A percentile compares a stretch with the other conserved stretches of the same genome.
Evolutionary conservation across 305 asterid genomes (phyloP).

Genomic region (Plantago coronopus): DNA sequence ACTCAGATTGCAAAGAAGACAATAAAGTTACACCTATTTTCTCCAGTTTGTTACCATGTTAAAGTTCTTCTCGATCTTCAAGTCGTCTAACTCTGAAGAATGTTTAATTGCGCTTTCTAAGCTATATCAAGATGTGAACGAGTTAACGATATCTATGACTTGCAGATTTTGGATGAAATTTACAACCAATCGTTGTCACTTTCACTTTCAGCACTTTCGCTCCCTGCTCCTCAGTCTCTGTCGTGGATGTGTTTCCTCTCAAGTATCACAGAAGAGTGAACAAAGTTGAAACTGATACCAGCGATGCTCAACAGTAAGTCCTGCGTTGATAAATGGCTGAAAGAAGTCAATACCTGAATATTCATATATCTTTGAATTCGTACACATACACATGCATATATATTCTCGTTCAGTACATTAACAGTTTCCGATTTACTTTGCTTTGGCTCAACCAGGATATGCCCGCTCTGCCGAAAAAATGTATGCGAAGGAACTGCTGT

Average conservation of each 20-base stretch:
- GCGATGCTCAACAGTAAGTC: constrained; percentile 71
- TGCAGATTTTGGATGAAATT: constrained; percentile 78
- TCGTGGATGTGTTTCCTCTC: constrained; percentile 70
- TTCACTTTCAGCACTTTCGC: constrained; percentile 52
- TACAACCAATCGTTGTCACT: constrained; percentile 61
- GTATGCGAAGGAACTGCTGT: constrained; percentile 51
- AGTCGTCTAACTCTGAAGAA: too few species aligned
- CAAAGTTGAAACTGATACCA: constrained; percentile 32
- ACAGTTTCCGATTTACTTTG: constrained; percentile 17
- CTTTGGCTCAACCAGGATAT: constrained; percentile 47
- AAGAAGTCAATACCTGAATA: constrained; percentile 65
- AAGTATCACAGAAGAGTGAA: constrained; percentile 46
- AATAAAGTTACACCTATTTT: too few species aligned
- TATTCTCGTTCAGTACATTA: background rate
- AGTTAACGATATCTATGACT: background rate
- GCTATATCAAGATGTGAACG: too few species aligned
- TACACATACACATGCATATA: background rate
- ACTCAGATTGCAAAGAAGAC: too few species aligned
- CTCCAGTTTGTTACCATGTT: too few species aligned
- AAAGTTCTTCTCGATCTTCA: too few species aligned
- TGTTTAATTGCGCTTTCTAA: too few species aligned
- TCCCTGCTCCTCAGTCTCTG: constrained; percentile 78
- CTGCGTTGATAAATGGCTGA: constrained; percentile 84
- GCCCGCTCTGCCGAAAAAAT: constrained; percentile 70
- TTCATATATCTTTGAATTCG: background rate